Evolutionary conservation across 2,329 filamentous ascomycete species (phyloP), one percentile per base, ranked within the genome.

Genomic region (Ophiostoma ips): DNA sequence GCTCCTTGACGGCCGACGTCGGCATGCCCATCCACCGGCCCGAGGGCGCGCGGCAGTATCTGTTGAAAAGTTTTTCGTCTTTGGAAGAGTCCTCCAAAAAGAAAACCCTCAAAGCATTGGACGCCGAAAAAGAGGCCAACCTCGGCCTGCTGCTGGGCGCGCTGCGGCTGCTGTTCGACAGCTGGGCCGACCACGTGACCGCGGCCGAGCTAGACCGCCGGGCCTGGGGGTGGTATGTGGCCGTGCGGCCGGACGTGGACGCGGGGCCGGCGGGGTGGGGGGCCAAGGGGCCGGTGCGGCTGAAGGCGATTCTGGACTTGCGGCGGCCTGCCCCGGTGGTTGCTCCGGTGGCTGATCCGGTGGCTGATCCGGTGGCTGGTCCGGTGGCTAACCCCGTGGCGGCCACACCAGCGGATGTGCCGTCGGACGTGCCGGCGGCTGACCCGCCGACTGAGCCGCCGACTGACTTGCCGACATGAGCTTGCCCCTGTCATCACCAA

Each of bases 161-260:
- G 0, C 67, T 94, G 51, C 76, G 88, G 54, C 62, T 87, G 18
- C 62, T 94, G 1, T 88, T 79, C 58, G 70, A 73, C 44, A 90
- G 85, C 53, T 94, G 87, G 88, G 71, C 73, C 1, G 65, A 69
- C n/a, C 72, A 77, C 30, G 62, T 94, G 33, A 71, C 65, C 24
- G 66, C 67, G 4, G 70, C 75, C 15, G 85, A 94, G 58, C 68
- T 94, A 48, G 85, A 94, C 61, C 72, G 73, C 54, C 75, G 80
- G 52, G 84, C 86, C 16, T 94, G 87, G 85, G 69, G 69, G 11
- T 94, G 87, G 87, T 94, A 94, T 64, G 70, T 83, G 2, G 73
- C 76, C 19, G 78, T 89, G 18, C 71, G 88, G 55, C 87, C 87
- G 1, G 81, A 86, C 18, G 83, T 94, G 2, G 79, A 84, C 52